Conservation (phyloP, 1,139 yeast genomes). For the Candida anutae region DNA sequence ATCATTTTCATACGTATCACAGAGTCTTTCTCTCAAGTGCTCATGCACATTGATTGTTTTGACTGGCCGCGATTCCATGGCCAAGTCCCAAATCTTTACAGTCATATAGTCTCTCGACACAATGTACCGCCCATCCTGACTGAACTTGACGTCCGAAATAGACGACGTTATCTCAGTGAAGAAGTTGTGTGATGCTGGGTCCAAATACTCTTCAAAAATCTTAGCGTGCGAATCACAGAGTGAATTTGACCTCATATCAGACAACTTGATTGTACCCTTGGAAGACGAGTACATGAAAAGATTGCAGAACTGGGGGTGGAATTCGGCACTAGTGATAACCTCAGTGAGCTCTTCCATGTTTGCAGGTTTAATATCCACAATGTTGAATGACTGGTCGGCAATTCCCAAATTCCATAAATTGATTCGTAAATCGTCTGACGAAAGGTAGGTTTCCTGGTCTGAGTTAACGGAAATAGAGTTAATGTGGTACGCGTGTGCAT, state of each 20-base stretch:
- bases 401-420: slow-evolving; percentile 94
- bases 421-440: slow-evolving; percentile 91
- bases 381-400: slow-evolving; percentile 92
- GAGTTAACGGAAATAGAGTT: slow-evolving; percentile 91
- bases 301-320: slow-evolving; percentile 91
- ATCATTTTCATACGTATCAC: slow-evolving; percentile 97
- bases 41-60: slow-evolving; percentile 95
- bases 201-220: slow-evolving; percentile 86
- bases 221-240: slow-evolving; percentile 88
- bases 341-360: slow-evolving; percentile 99
- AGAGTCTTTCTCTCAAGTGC: slow-evolving; percentile 83
- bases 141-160: slow-evolving; percentile 89
- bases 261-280: slow-evolving; percentile 90
- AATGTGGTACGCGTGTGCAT: slow-evolving; percentile 97
- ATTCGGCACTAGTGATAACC: slow-evolving; percentile 96
- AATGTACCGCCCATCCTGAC: slow-evolving; percentile 87
- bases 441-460: slow-evolving; percentile 91
- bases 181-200: slow-evolving; percentile 88
- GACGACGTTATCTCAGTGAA: slow-evolving; percentile 96
- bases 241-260: slow-evolving; percentile 95
- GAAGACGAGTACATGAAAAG: slow-evolving; percentile 95
- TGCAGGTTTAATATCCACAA: slow-evolving; percentile 95
- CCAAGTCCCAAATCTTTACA: slow-evolving; percentile 96
- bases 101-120: slow-evolving; percentile 96
- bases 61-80: slow-evolving; percentile 92